These are phyloP conservation scores for Diversispora epigaea DNA, from an alignment of 192 early-diverging fungal species.

Conservation along the genomic window DNA sequence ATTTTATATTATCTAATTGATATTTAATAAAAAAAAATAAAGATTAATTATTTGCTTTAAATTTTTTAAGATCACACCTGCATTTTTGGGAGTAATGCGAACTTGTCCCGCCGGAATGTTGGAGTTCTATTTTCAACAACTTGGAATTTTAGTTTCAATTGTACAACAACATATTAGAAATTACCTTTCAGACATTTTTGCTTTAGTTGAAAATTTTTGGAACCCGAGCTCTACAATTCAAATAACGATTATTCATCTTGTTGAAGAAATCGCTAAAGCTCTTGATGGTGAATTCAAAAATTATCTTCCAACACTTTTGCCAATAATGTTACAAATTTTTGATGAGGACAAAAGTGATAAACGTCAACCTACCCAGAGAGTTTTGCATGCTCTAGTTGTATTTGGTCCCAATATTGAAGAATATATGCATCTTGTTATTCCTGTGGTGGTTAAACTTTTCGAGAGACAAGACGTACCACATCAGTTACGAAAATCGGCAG, in stretches of 20 bases:
- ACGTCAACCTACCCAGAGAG: conserved; percentile 61
- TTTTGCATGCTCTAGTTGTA: conserved; percentile 74
- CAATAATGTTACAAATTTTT: conserved; percentile 82
- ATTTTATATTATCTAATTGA: background rate
- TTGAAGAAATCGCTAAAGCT: conserved; percentile 83
- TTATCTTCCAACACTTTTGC: conserved; percentile 77
- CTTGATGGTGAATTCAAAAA: conserved; percentile 87
- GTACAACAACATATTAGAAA: conserved; percentile 89
- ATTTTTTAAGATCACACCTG: conserved; percentile 79
- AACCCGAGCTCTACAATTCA: conserved; percentile 68
- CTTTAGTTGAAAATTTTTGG: conserved; percentile 77
- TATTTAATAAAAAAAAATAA: background rate
- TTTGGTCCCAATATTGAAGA: conserved; percentile 89
- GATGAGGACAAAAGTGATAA: conserved; percentile 73
- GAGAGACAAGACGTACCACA: conserved; percentile 68
- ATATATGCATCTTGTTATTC: conserved; percentile 89
- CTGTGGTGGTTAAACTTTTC: conserved; percentile 76
- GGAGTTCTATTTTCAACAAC: conserved; percentile 88
- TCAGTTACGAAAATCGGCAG: conserved; percentile 60
- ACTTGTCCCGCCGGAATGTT: conserved; percentile 74
- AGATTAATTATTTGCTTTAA: background rate
- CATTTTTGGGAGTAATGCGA: conserved; percentile 83
- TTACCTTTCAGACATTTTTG: conserved; percentile 78
- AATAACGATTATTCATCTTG: conserved; percentile 78
- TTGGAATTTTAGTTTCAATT: conserved; percentile 78